Evolutionary conservation across 2,329 filamentous ascomycete genomes (phyloP).

Genomic region (Ophiosphaerella narmari): DNA sequence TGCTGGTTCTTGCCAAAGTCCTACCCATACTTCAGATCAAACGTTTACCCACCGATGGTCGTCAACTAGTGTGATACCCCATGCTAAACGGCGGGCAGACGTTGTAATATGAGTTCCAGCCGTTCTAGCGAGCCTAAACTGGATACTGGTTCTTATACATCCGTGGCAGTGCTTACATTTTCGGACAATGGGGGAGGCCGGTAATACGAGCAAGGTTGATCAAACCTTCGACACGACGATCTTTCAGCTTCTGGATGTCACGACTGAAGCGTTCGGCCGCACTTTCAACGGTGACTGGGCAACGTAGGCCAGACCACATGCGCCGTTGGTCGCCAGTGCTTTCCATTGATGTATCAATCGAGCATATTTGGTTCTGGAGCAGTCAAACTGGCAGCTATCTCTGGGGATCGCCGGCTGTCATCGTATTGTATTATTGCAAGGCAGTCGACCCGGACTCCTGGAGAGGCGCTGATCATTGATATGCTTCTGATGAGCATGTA

Average conservation of each 20-base stretch:
- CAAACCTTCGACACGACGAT: slow-evolving; percentile 18
- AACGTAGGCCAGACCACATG: slow-evolving; percentile 3
- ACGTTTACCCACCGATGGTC: slow-evolving; percentile 15
- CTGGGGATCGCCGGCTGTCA: slow-evolving; percentile 13
- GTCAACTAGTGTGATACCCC: slow-evolving; percentile 6
- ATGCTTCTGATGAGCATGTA: slow-evolving; percentile 17
- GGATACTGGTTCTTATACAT: slow-evolving; percentile 14
- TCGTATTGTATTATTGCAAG: slow-evolving; percentile 25
- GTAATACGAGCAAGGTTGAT: slow-evolving; percentile 17
- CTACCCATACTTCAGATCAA: not conserved
- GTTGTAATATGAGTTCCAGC: slow-evolving; percentile 7
- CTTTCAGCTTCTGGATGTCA: slow-evolving; percentile 16
- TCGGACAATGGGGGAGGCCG: slow-evolving; percentile 32
- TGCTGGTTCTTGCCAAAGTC: not conserved
- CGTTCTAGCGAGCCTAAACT: slow-evolving; percentile 11
- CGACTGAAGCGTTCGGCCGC: not conserved
- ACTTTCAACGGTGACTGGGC: slow-evolving; percentile 1
- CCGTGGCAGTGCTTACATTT: slow-evolving; percentile 12
- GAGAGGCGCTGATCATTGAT: slow-evolving; percentile 22
- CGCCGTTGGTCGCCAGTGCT: slow-evolving; percentile 14
- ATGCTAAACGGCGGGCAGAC: slow-evolving; percentile 10
- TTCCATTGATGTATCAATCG: slow-evolving; percentile 4
- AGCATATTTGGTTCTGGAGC: slow-evolving; percentile 12
- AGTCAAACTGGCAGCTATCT: slow-evolving; percentile 22
- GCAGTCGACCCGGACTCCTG: slow-evolving; percentile 21